Base-by-base conservation (phyloP, 441 rosid genomes). In the Biscutella laevigata region DNA sequence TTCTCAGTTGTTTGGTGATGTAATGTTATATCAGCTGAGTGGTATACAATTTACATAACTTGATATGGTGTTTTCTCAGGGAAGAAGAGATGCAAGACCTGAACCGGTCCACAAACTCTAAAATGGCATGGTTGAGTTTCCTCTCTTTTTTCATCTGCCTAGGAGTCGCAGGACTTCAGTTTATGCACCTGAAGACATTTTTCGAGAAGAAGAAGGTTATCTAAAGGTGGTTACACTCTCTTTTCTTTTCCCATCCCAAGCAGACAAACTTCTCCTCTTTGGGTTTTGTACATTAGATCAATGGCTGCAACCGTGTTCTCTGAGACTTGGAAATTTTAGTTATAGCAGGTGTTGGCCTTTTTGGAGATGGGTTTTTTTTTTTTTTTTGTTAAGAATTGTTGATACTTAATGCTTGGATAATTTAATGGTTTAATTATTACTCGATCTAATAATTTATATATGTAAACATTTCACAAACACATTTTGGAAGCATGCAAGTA, bases 131-230 rank as follows among this genome's bases (percentile, higher is more conserved):
- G 83, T 60, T 84, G 56, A 72, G 88, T 64, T 41, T 74, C 8
- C 73, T 83, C 16, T 81, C 88, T 1, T 78, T 79, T 22, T 46
- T 77, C 35, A 3, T 84, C 27, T 77, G 86, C 81, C 25, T 81
- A 33, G 73, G 82, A n/a, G 88, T 84, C 7, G 88, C 85, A 0
- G 85, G 79, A n/a, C 8, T 84, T 74, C 92, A 84, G 42, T 66
- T 65, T 17, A 43, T 83, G 76, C 92, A 84, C 59, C 71, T 84
- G 78, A 81, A 84, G 73, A 74, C 75, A 43, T 84, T 84, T 66
- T 84, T 81, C 43, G 77, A 84, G 81, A 84, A 81, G 68, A 84
- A 77, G 81, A 81, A 84, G 67, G 69, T 84, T 47, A 81, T 84
- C 42, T 84, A 17, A 17, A n/a, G n/a, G n/a, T n/a, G n/a, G n/a